phyloP scores from a whole-genome alignment of 495 filamentous ascomycete genomes.

The Parachaetomium inaequale region DNA sequence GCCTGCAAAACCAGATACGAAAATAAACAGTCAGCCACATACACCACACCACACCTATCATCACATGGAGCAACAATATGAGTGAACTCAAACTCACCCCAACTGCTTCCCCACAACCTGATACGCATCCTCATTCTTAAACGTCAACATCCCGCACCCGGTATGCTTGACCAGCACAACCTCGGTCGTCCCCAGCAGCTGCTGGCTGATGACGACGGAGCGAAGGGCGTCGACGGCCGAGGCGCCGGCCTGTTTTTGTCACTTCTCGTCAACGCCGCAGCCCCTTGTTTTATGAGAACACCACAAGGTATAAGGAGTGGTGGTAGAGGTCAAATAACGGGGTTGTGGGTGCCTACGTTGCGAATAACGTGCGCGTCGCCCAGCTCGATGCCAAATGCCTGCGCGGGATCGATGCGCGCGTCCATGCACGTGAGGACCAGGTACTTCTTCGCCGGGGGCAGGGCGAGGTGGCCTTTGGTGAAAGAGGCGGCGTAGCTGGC shows the following conservation, averaged over 20 bases:
- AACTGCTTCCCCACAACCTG: slow-evolving; percentile 55
- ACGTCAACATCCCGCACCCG: slow-evolving; percentile 80
- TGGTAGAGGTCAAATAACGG: not conserved
- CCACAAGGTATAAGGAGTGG: not conserved
- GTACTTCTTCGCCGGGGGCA: slow-evolving; percentile 71
- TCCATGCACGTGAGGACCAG: slow-evolving; percentile 77
- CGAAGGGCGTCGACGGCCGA: slow-evolving; percentile 65
- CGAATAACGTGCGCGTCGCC: slow-evolving; percentile 81
- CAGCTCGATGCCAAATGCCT: slow-evolving; percentile 68
- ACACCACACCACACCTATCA: not conserved
- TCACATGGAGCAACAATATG: not conserved
- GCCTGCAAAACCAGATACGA: slow-evolving; percentile 10
- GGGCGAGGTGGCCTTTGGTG: slow-evolving; percentile 59
- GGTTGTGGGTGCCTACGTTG: slow-evolving; percentile 43
- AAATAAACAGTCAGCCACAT: not conserved
- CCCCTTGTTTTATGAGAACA: too few relatives aligned
- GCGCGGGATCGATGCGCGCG: slow-evolving; percentile 68
- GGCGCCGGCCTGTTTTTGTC: slow-evolving; percentile 51
- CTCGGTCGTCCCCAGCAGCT: slow-evolving; percentile 75
- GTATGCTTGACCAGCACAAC: slow-evolving; percentile 76
- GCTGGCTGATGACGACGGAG: slow-evolving; percentile 74
- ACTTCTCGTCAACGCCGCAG: slow-evolving; percentile 12
- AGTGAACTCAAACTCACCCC: slow-evolving; percentile 28
- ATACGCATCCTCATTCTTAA: slow-evolving; percentile 62
- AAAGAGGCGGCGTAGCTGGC: slow-evolving; percentile 59